Conservation (phyloP, 2,329 filamentous ascomycete species). For the Cercospora sp. region DNA sequence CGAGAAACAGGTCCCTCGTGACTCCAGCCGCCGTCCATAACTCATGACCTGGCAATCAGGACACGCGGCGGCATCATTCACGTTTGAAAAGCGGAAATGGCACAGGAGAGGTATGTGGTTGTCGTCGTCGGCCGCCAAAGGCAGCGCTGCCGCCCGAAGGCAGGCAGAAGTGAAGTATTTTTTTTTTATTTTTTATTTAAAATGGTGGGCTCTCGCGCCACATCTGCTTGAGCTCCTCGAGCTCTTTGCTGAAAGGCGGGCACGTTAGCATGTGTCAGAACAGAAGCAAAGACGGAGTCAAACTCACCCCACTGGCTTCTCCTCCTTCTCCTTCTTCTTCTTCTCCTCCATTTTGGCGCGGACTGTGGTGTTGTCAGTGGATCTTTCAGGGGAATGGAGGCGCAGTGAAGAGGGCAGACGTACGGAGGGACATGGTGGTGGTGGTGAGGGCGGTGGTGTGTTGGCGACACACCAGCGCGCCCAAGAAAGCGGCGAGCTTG, state of each 20-base stretch:
- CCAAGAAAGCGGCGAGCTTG: constrained; percentile 4
- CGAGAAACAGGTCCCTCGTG: neutral
- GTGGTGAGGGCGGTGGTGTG: constrained; percentile 5
- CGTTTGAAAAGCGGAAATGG: neutral
- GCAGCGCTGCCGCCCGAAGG: constrained; percentile 3
- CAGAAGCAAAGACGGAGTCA: too few relatives aligned
- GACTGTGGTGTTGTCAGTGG: constrained; percentile 8
- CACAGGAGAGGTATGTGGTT: neutral
- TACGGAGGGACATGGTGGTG: neutral
- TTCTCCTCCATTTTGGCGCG: constrained; percentile 3
- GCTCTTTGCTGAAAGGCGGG: neutral
- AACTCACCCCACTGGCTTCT: neutral
- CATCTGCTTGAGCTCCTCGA: constrained; percentile 6
- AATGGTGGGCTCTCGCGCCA: constrained; percentile 6
- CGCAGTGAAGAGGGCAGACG: neutral
- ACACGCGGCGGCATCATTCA: neutral
- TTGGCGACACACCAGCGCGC: neutral
- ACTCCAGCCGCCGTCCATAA: neutral
- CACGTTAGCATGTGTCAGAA: neutral
- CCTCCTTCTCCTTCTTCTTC: constrained; percentile 12
- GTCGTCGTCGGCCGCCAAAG: neutral
- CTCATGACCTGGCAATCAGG: neutral
- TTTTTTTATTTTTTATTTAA: constrained; percentile 1
- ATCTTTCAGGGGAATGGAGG: neutral
- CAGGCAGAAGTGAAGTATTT: constrained; percentile 1